Percentiles rank a stretch among this genome's conserved stretches.
phyloP scores from a whole-genome alignment of 2,329 filamentous ascomycete genomes.

The Tolypocladium ovalisporum region DNA sequence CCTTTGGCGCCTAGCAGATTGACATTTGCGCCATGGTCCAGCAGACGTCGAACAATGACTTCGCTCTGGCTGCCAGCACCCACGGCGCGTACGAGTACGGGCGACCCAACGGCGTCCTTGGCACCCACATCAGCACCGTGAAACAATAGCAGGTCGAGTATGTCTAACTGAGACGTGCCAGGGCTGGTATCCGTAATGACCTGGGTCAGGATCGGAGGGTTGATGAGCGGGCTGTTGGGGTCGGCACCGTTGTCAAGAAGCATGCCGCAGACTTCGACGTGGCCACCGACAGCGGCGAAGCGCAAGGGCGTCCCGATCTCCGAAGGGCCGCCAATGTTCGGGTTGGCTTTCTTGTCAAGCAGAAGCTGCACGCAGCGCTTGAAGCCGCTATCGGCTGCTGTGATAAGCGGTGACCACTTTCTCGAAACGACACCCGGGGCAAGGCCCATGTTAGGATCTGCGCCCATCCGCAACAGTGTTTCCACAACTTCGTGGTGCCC shows the following conservation, averaged over 20 bases:
- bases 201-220: neutral
- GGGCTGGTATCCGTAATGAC: neutral
- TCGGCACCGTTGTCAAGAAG: neutral
- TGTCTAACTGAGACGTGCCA: neutral
- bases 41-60: neutral
- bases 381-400: neutral
- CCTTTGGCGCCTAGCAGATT: neutral
- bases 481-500: neutral
- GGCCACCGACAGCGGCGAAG: neutral
- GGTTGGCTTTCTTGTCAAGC: neutral
- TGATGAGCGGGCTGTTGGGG: neutral
- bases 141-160: neutral
- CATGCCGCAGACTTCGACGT: neutral
- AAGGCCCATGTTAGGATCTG: neutral
- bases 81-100: neutral
- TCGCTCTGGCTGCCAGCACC: neutral
- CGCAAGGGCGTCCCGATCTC: neutral
- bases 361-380: neutral
- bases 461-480: neutral
- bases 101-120: neutral
- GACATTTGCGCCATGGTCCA: neutral
- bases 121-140: neutral
- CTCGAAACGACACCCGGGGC: neutral
- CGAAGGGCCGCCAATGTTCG: neutral
- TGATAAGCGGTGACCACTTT: neutral